Percentiles rank a stretch among this genome's conserved stretches.
phyloP scores from a whole-genome alignment of 129 eudicot species.

The Mikania micrantha region DNA sequence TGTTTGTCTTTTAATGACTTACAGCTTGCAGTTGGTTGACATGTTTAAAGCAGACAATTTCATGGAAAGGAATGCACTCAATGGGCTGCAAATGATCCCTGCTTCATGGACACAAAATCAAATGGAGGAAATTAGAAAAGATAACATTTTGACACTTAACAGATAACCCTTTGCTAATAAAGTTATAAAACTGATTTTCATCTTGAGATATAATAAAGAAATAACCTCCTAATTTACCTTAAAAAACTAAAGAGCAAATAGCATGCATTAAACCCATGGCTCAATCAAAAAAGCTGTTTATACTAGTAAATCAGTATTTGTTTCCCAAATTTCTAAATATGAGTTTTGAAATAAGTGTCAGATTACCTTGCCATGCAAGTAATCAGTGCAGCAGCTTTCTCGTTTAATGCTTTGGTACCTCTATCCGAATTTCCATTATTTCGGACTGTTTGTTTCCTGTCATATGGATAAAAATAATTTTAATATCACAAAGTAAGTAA shows the following conservation, averaged over 20 bases:
- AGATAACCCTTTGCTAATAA: not conserved
- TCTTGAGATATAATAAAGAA: not conserved
- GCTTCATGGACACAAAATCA: constrained; percentile 22
- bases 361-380: constrained; percentile 52
- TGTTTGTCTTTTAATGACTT: constrained; percentile 22
- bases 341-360: not conserved
- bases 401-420: constrained; percentile 32
- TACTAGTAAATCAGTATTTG: not conserved
- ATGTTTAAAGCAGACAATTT: constrained; percentile 58
- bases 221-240: not conserved
- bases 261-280: not conserved
- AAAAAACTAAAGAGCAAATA: not conserved
- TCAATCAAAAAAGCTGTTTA: not conserved
- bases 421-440: constrained; percentile 30
- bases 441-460: constrained; percentile 52
- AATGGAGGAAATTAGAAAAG: not conserved
- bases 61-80: constrained; percentile 59
- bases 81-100: constrained; percentile 74
- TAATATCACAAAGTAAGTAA: not conserved
- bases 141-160: not conserved
- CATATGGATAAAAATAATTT: constrained; percentile 13
- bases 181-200: not conserved
- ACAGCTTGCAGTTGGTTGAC: constrained; percentile 78
- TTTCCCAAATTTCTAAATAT: not conserved
- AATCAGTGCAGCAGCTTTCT: constrained; percentile 56